Conservation (phyloP, 2,329 filamentous ascomycete species). For the Sporothrix mexicana region DNA sequence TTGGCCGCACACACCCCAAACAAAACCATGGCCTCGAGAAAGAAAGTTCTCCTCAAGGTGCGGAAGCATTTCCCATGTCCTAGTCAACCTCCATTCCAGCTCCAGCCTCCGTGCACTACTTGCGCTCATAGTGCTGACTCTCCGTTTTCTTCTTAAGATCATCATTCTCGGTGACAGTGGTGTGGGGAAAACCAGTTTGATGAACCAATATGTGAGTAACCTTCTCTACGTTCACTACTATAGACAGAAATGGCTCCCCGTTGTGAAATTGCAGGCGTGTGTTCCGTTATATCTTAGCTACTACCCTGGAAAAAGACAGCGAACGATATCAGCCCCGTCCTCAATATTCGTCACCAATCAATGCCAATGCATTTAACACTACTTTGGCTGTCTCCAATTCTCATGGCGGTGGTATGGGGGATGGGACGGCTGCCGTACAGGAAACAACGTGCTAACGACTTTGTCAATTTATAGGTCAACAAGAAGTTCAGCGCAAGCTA, state of each 20-base stretch:
- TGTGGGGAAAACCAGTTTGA: conserved; percentile 98
- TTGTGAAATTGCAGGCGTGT: background rate
- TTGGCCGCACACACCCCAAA: background rate
- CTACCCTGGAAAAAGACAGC: no score
- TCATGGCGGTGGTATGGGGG: no score
- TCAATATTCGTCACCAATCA: no score
- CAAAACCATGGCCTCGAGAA: conserved; percentile 73
- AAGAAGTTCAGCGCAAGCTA: conserved; percentile 99
- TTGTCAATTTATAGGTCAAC: conserved; percentile 74
- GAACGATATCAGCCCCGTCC: no score
- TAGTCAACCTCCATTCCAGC: no score
- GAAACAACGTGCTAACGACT: conserved; percentile 15
- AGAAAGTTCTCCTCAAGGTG: conserved; percentile 92
- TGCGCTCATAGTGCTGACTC: background rate
- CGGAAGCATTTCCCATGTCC: background rate
- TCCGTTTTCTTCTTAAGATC: conserved; percentile 66
- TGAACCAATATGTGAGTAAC: conserved; percentile 98
- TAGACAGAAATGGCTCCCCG: background rate
- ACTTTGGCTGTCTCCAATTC: no score
- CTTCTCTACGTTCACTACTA: background rate
- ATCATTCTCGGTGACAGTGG: conserved; percentile 99
- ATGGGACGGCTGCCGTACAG: background rate
- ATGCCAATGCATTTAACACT: no score
- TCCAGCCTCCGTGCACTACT: no score
- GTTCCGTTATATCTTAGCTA: no score